Percentiles rank a stretch among this genome's conserved stretches.
These are phyloP conservation scores for Diaporthe sp. DNA, from an alignment of 2,329 filamentous ascomycete genomes.

Conservation along the genomic window DNA sequence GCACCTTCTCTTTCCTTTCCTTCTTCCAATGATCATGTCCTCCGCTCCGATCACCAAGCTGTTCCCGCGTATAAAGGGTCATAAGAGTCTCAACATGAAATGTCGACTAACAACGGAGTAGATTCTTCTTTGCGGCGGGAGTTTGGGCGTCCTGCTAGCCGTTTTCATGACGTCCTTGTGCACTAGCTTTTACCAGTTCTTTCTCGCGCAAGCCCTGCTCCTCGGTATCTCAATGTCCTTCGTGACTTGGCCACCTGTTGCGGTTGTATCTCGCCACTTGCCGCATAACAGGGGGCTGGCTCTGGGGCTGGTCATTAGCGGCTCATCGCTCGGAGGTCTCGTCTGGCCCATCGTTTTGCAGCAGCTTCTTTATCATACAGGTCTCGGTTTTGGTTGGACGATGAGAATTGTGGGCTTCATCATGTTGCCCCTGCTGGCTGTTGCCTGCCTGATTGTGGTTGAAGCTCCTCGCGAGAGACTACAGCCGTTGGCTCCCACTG, in stretches of 20 bases:
- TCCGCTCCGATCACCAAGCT: not conserved
- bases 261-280: conserved; percentile 50
- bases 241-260: conserved; percentile 54
- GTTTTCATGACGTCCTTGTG: conserved; percentile 64
- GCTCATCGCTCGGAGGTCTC: conserved; percentile 63
- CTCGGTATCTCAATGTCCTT: conserved; percentile 51
- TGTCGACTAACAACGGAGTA: not conserved
- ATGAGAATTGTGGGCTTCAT: conserved; percentile 54
- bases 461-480: conserved; percentile 44
- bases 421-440: conserved; percentile 50
- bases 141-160: conserved; percentile 11
- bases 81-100: not conserved
- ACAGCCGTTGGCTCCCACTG: conserved; percentile 48
- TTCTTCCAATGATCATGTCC: not conserved
- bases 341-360: conserved; percentile 71
- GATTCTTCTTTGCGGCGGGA: conserved; percentile 40
- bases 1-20: not conserved
- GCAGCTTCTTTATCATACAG: conserved; percentile 60
- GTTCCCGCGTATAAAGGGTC: too few species aligned
- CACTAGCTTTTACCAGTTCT: conserved; percentile 55
- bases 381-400: conserved; percentile 57
- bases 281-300: conserved; percentile 60
- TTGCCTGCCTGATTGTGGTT: conserved; percentile 48
- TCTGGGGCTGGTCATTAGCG: conserved; percentile 61
- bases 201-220: conserved; percentile 54